Evolutionary conservation across 2,329 filamentous ascomycete genomes (phyloP).

Genomic region (Metarhizium brunneum): DNA sequence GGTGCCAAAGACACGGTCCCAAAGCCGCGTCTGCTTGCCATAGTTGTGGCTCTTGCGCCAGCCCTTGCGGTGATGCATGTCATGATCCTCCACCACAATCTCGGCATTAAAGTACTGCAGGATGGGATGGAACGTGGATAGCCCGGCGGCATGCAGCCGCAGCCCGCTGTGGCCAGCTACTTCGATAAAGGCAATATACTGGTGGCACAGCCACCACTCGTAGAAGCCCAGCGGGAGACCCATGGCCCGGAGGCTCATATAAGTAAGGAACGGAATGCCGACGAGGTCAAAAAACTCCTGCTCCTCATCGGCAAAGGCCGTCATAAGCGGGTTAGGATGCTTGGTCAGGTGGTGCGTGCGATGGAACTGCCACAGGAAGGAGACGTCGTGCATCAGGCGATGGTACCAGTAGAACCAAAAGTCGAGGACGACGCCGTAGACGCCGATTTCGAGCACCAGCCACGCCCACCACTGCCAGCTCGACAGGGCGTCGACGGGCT

Average conservation of each 20-base stretch:
- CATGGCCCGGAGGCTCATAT: conserved; percentile 18
- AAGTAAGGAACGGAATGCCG: conserved; percentile 29
- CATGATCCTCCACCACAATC: conserved; percentile 31
- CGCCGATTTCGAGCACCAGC: conserved; percentile 27
- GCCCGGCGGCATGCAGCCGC: conserved; percentile 23
- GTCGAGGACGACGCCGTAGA: conserved; percentile 32
- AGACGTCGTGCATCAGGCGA: conserved; percentile 30
- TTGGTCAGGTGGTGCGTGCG: conserved; percentile 35
- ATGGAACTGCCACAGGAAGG: conserved; percentile 31
- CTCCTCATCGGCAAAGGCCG: conserved; percentile 14
- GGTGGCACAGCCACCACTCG: conserved; percentile 34
- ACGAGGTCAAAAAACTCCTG: conserved; percentile 33
- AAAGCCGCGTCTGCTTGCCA: conserved; percentile 27
- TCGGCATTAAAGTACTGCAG: conserved; percentile 23
- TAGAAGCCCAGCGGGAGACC: conserved; percentile 35
- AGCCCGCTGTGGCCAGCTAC: conserved; percentile 28
- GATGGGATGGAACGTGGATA: conserved; percentile 21
- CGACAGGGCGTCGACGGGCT: conserved; percentile 7
- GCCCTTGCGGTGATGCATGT: conserved; percentile 8
- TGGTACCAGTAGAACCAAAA: conserved; percentile 32
- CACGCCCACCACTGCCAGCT: conserved; percentile 17
- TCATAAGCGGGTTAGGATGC: conserved; percentile 31
- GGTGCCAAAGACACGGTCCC: conserved; percentile 27
- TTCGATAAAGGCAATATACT: conserved; percentile 31
- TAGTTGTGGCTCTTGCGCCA: conserved; percentile 17